Evolutionary conservation across 1,284 basidiomycete species (phyloP), one percentile per base, ranked within the genome.

Genomic region (Moesziomyces globuligerus): DNA sequence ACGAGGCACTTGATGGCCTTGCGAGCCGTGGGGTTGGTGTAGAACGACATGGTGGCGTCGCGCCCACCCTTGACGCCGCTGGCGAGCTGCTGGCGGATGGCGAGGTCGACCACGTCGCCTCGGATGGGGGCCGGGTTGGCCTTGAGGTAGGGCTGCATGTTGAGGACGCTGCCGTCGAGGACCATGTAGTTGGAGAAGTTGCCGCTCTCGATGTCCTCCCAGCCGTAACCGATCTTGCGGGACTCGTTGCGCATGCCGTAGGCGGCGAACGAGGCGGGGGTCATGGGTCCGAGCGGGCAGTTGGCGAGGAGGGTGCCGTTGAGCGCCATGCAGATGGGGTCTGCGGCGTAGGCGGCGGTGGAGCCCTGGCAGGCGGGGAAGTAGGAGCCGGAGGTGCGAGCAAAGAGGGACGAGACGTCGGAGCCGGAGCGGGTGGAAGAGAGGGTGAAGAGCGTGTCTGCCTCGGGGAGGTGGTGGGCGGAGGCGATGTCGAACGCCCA

Each of bases 161-260:
- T 97, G 80, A 98, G 89, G 32, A 99, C 96, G 34, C 89, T 87
- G 24, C 96, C 96, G 78, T 98, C 93, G 56, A 98, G 84, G 37
- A 98, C 93, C 72, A 81, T 64, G 25, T 52, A 69, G 52, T 77
- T 69, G 45, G 56, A 41, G 37, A 60, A 75, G 34, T 59, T 70
- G 41, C 53, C 52, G 46, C 45, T 49, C 34, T 67, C 68, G 10
- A 81, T 58, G 48, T 81, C 76, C 20, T 76, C 66, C 80, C 80
- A 82, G 17, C 74, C 75, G 38, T 69, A 82, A 15, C 80, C 80
- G 24, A 82, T 56, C 39, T 47, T 61, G 38, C 65, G 49, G 3
- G 65, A 48, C 17, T 53, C 54, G 53, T 78, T 74, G 44, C 15
- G 20, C 43, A 79, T 72, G 36, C 61, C 55, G 34, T 56, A 56